Conservation (phyloP, 352 stramenopile species). For the Phytophthora rubi region DNA sequence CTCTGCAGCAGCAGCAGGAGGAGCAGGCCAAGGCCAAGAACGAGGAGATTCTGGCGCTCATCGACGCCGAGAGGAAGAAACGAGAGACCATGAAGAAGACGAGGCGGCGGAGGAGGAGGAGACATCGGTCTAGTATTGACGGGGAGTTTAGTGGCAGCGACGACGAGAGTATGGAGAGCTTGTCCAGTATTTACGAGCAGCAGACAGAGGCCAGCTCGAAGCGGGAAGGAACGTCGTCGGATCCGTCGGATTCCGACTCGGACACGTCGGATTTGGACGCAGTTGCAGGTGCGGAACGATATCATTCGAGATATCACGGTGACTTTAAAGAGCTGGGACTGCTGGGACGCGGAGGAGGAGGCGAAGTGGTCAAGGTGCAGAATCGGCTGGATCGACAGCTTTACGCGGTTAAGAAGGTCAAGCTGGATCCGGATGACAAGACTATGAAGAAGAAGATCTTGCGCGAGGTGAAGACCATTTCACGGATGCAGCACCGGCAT, state of each 20-base stretch:
- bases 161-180: slow-evolving; percentile 39
- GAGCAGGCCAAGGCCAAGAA: slow-evolving; percentile 69
- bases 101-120: slow-evolving; percentile 37
- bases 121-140: slow-evolving; percentile 70
- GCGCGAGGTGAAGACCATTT: slow-evolving; percentile 97
- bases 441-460: slow-evolving; percentile 96
- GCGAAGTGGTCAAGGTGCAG: slow-evolving; percentile 85
- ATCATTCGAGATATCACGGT: slow-evolving; percentile 80
- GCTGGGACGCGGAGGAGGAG: slow-evolving; percentile 80
- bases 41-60: slow-evolving; percentile 79
- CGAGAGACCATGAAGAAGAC: slow-evolving; percentile 71
- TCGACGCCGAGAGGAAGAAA: slow-evolving; percentile 79
- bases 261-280: slow-evolving; percentile 50
- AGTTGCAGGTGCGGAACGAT: slow-evolving; percentile 46
- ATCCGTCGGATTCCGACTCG: slow-evolving; percentile 52
- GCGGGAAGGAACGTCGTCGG: slow-evolving; percentile 28
- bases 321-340: slow-evolving; percentile 89
- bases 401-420: slow-evolving; percentile 90
- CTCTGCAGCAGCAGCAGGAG: slow-evolving; percentile 59
- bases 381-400: slow-evolving; percentile 86
- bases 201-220: slow-evolving; percentile 36
- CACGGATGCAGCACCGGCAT: slow-evolving; percentile 95
- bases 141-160: slow-evolving; percentile 43
- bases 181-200: slow-evolving; percentile 47
- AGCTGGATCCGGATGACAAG: slow-evolving; percentile 84